phyloP scores from a whole-genome alignment of 2,329 filamentous ascomycete genomes.

The Ambrosiella beaveri region DNA sequence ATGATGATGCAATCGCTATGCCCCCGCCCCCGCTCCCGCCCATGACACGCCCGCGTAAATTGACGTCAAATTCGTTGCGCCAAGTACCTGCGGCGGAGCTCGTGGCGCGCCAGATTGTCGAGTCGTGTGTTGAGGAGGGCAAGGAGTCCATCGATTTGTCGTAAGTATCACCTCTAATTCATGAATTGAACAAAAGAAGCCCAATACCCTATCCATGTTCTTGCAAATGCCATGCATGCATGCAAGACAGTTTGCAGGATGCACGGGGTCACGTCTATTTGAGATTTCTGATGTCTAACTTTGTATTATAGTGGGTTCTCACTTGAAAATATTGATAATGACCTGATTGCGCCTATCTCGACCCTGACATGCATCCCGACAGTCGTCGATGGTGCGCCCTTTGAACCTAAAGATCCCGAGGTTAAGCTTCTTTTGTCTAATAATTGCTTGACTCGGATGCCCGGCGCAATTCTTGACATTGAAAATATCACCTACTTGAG shows the following conservation, averaged over 20 bases:
- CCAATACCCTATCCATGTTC: background rate
- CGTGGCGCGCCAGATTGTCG: conserved; percentile 29
- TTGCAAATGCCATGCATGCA: background rate
- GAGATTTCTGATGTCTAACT: conserved; percentile 7
- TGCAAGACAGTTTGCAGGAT: background rate
- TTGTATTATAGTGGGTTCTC: conserved; percentile 23
- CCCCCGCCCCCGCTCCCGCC: conserved; percentile 2
- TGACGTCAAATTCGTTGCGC: conserved; percentile 6
- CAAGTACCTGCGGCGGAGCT: conserved; percentile 26
- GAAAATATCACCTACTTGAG: conserved; percentile 46
- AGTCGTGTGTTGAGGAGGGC: conserved; percentile 38
- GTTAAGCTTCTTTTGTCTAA: conserved; percentile 44
- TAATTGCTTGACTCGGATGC: conserved; percentile 40
- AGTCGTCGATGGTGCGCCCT: conserved; percentile 39
- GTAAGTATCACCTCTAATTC: conserved; percentile 23
- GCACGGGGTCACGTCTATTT: background rate
- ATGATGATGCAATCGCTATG: conserved; percentile 2
- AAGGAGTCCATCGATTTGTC: conserved; percentile 44
- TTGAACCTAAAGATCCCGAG: conserved; percentile 38
- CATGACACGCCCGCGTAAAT: background rate
- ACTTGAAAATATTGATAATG: conserved; percentile 36
- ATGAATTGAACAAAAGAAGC: background rate
- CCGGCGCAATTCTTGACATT: conserved; percentile 43
- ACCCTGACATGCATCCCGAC: conserved; percentile 36
- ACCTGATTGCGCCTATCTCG: conserved; percentile 37